Conservation (phyloP, 2,329 filamentous ascomycete genomes). For the Tolypocladium tundrense region DNA sequence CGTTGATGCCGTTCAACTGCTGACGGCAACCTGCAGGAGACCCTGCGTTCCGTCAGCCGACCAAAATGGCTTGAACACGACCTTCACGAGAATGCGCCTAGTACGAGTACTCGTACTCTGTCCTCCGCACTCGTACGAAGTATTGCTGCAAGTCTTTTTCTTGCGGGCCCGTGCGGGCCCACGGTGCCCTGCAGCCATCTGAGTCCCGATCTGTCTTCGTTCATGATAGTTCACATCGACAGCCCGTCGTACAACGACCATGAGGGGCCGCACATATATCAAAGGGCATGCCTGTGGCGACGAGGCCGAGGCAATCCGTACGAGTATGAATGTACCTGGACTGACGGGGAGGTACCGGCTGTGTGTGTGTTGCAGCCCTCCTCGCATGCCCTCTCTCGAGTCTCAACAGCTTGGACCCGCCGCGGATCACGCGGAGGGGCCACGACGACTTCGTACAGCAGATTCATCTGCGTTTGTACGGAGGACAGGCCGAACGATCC, state of each 20-base stretch:
- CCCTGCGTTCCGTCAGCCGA: background rate
- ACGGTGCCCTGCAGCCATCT: slow-evolving; percentile 1
- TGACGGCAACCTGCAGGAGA: background rate
- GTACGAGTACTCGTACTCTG: background rate
- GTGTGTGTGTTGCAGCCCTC: background rate
- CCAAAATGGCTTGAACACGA: background rate
- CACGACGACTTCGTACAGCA: background rate
- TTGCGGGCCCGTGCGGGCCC: background rate
- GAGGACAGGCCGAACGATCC: background rate
- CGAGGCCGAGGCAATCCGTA: too few relatives aligned
- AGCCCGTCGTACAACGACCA: background rate
- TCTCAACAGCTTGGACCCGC: background rate
- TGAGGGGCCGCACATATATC: background rate
- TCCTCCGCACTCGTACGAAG: background rate
- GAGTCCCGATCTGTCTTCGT: background rate
- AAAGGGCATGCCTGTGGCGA: background rate
- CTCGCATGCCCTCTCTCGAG: background rate
- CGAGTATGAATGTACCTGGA: background rate
- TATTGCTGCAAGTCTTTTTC: background rate
- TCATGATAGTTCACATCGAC: background rate
- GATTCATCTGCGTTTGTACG: background rate
- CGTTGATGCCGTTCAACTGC: background rate
- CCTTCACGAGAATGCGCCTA: background rate
- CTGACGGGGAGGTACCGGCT: background rate
- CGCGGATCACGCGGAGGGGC: background rate